These are phyloP conservation scores for Fusarium sacchari DNA, from an alignment of 2,329 filamentous ascomycete genomes.

Conservation along the genomic window DNA sequence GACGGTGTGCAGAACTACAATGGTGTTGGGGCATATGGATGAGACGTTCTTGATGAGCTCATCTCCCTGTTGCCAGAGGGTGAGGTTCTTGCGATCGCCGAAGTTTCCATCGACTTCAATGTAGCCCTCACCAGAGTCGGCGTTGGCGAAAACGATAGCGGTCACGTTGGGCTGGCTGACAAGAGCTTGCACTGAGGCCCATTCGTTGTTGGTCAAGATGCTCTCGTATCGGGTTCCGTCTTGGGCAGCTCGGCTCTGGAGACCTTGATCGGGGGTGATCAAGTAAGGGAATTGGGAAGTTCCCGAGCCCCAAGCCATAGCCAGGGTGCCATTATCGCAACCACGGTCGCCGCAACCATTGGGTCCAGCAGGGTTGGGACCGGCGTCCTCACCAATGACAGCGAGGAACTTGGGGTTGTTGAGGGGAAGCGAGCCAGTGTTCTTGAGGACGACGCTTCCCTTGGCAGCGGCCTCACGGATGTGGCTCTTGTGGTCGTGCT, in stretches of 20 bases:
- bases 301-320: constrained; percentile 84
- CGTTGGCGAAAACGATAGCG: constrained; percentile 89
- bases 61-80: constrained; percentile 86
- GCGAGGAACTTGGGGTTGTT: constrained; percentile 79
- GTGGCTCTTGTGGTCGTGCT: constrained; percentile 73
- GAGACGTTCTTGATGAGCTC: constrained; percentile 83
- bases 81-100: constrained; percentile 93
- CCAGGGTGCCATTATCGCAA: constrained; percentile 70
- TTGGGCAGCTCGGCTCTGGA: constrained; percentile 69
- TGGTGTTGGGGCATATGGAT: constrained; percentile 82
- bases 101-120: constrained; percentile 83
- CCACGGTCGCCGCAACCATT: constrained; percentile 80
- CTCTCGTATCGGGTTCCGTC: constrained; percentile 72
- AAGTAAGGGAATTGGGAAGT: constrained; percentile 80
- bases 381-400: constrained; percentile 86
- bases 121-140: constrained; percentile 86
- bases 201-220: constrained; percentile 71
- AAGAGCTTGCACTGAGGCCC: constrained; percentile 62
- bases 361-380: constrained; percentile 76
- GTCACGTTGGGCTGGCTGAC: constrained; percentile 71
- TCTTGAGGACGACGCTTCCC: constrained; percentile 91
- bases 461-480: constrained; percentile 83
- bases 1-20: constrained; percentile 88
- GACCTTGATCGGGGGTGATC: constrained; percentile 76
- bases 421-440: constrained; percentile 79